phyloP scores from a whole-genome alignment of 129 eudicot genomes.

The Saussurea involucrata region DNA sequence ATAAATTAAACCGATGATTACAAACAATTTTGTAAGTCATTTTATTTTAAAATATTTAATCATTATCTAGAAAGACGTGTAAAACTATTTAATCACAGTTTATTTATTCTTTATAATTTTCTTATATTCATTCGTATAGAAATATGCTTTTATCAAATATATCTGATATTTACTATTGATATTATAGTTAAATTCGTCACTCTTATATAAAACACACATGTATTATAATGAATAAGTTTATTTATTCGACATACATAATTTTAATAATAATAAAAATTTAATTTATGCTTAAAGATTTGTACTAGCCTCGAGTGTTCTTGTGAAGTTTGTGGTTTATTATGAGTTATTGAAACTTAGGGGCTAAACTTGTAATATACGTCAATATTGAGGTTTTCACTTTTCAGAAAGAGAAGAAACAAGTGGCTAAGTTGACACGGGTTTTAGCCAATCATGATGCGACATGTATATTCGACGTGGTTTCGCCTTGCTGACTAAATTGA shows the following conservation, averaged over 20 bases:
- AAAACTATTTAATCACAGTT: no score
- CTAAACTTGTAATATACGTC: neutral
- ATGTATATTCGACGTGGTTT: conserved; percentile 16
- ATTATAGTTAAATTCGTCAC: neutral
- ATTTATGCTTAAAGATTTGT: neutral
- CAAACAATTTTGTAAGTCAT: neutral
- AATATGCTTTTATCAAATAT: no score
- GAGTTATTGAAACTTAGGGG: neutral
- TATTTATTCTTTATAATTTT: no score
- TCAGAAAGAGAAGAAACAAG: neutral
- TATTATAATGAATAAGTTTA: neutral
- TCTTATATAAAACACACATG: neutral
- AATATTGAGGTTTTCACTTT: neutral
- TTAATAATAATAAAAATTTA: neutral
- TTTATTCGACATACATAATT: neutral
- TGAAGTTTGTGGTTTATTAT: neutral
- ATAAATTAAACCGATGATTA: no score
- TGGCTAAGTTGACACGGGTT: conserved; percentile 22
- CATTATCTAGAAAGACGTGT: no score
- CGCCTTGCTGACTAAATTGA: conserved; percentile 3
- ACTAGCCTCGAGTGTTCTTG: neutral
- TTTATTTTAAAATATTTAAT: no score
- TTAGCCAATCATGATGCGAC: conserved; percentile 1
- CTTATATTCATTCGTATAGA: no score
- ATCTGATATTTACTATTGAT: neutral